Evolutionary conservation across 306 rosid genomes (phyloP), one percentile per base, ranked within the genome.

Genomic region (Medicago arabica): DNA sequence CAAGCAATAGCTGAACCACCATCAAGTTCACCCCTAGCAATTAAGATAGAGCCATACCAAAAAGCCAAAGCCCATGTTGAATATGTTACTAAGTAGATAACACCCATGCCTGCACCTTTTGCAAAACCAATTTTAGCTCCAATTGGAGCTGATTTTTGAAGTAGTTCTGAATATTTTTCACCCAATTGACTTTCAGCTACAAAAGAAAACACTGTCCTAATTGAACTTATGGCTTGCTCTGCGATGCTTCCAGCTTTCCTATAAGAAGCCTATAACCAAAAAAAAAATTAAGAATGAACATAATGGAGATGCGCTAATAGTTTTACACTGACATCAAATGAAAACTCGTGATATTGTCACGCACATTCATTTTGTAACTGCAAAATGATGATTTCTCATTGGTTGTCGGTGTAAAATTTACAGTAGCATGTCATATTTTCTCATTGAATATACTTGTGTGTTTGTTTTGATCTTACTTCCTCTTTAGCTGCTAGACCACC

Each of bases 51-150:
- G 34, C 97, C 95, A 68, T 91, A 94, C 96, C 93, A 94, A 80
- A 94, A 94, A 71, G 96, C 97, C 84, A 92, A 84, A 3, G 98
- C 98, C 96, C 97, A 90, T 23, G 95, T 94, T 69, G 97, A 83
- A 80, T 92, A 94, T 18, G 93, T 84, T 62, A 94, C 93, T 57
- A 94, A 74, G 81, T 92, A 92, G 41, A 92, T 94, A 50, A 92
- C 79, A 31, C 98, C 98, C 74, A 91, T 81, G 40, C 98, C 98
- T 21, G 81, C 92, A 81, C 97, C 97, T 69, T 92, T 92, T 6
- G 96, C 89, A 82, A 94, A 94, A 17, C 98, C 96, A 70, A 90
- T 21, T 82, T 69, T 92, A 69, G 80, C 88, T 17, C 98, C 98
- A 49, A 84, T 71, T 8, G 95, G 98, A 39, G 86, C 80, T 78